Evolutionary conservation across 2,329 filamentous ascomycete genomes (phyloP).

Genomic region (Alternaria brassicicola): DNA sequence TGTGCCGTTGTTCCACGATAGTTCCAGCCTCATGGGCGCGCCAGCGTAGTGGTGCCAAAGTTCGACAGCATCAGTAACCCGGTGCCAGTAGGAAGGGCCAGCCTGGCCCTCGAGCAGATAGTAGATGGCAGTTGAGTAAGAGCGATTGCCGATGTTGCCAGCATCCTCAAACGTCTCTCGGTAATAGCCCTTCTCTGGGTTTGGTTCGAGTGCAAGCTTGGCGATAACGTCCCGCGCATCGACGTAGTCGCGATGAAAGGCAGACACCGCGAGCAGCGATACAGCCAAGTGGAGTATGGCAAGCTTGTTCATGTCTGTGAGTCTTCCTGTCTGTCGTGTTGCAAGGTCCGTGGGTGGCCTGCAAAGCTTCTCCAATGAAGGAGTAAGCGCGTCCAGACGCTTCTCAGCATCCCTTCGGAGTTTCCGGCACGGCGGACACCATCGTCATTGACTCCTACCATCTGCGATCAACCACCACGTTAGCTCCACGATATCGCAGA

Average conservation of each 20-base stretch:
- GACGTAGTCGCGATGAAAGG: not conserved
- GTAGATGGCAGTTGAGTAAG: constrained; percentile 59
- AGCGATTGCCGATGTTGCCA: constrained; percentile 42
- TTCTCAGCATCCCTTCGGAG: not conserved
- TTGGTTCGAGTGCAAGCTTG: constrained; percentile 52
- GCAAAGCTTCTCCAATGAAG: not conserved
- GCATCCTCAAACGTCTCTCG: constrained; percentile 56
- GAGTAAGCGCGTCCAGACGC: not conserved
- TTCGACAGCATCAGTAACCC: constrained; percentile 56
- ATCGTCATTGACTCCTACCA: not conserved
- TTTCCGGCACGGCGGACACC: not conserved
- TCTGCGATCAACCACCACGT: not conserved
- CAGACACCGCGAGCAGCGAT: not conserved
- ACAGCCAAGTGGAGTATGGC: not conserved
- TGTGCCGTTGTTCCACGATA: constrained; percentile 54
- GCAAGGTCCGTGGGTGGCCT: not conserved
- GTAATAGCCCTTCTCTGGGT: constrained; percentile 59
- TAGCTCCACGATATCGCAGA: not conserved
- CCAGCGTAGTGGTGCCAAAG: constrained; percentile 63
- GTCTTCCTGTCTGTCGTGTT: not conserved
- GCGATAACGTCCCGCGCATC: constrained; percentile 53
- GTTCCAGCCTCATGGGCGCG: constrained; percentile 55
- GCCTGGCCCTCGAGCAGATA: constrained; percentile 57
- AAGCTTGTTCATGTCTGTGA: not conserved
- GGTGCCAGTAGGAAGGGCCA: constrained; percentile 58